Base-by-base conservation (phyloP, 495 filamentous ascomycete genomes). In the Hypoxylon intermedium region DNA sequence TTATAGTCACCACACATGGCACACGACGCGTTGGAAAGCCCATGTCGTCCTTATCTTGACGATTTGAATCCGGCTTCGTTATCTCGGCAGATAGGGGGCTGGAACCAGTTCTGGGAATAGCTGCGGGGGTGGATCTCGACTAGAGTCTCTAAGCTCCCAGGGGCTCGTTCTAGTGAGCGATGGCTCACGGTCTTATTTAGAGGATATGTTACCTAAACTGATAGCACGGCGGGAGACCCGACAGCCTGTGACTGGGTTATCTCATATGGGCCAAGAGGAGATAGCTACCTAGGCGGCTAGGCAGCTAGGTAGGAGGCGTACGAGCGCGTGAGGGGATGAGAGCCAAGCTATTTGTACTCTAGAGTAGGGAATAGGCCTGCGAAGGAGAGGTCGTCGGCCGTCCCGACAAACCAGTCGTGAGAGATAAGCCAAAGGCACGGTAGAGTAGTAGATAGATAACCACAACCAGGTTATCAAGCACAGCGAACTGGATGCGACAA, bases 31-130 rank as follows among this genome's bases (percentile, higher is more conserved):
- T 13, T 37, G 2, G 34, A 37, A 37, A 13, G 41, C 41, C 41
- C 41, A 24, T 44, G 41, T 44, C 20, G 20, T 24, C 41, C 41
- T 44, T 44, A 44, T 44, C 41, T 44, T 28, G 21, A 26, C 13
- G 6, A 44, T 44, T 44, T 13, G 4, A 24, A 26, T 6, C 41
- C n/a, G 21, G 41, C 21, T n/a, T 23, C 16, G 41, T 1, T n/a
- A 26, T 44, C 41, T 44, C 28, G 6, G 24, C 24, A 26, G 24
- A 11, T 20, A 26, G 20, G 41, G 21, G 41, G 28, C 9, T 28
- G n/a, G 34, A 37, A 37, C 34, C 34, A n/a, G 41, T 44, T 24
- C 20, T 44, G 20, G 20, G 41, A 26, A 44, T 26, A 44, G 41
- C 12, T 44, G 41, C 20, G 21, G 41, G 41, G 20, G 41, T 13